phyloP scores from a whole-genome alignment of 106 monocot species.

The Dendrobium nobile region DNA sequence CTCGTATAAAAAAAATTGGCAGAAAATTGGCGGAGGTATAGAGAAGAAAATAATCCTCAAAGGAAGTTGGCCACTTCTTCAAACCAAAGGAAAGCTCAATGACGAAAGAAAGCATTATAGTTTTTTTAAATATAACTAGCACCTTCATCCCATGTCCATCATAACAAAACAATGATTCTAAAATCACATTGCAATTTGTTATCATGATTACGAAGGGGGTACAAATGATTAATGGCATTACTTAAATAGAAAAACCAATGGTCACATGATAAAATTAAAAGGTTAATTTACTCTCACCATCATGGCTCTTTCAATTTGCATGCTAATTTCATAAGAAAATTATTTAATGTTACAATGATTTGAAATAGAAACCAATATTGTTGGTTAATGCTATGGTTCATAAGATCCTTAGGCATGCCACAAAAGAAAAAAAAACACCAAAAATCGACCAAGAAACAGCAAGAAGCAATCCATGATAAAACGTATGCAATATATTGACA shows the following conservation, averaged over 20 bases:
- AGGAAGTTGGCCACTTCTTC: background rate
- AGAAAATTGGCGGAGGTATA: background rate
- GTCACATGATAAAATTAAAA: background rate
- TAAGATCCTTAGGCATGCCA: background rate
- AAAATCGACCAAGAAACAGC: no score
- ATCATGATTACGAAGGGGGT: background rate
- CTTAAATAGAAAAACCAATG: background rate
- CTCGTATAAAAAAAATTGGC: no score
- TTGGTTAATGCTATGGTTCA: background rate
- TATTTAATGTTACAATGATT: no score
- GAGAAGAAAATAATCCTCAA: background rate
- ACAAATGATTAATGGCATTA: background rate
- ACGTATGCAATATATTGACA: no score
- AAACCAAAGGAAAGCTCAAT: background rate
- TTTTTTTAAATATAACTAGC: background rate
- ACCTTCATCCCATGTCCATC: background rate
- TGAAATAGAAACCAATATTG: background rate
- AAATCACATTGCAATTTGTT: background rate
- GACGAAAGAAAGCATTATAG: background rate
- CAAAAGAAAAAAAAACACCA: no score
- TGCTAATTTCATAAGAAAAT: no score
- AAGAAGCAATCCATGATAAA: no score
- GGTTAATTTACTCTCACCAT: no score
- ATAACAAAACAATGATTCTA: background rate
- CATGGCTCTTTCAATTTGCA: no score